Conservation (phyloP, 176 grass and related monocot genomes). For the Bonia amplexicaulis region DNA sequence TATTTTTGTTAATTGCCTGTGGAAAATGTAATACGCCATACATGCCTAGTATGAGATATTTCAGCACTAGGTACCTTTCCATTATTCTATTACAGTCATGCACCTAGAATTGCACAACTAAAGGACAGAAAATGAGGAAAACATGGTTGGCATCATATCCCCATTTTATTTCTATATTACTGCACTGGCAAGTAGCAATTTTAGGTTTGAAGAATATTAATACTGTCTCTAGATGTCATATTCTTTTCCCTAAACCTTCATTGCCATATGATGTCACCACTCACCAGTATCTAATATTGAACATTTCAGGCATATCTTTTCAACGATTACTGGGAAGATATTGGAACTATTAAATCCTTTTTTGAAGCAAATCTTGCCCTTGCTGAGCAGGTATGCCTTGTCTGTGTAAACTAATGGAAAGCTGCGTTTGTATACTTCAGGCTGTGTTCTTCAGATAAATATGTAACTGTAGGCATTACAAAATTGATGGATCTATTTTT, state of each 20-base stretch:
- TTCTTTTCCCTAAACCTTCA: neutral
- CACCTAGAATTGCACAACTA: neutral
- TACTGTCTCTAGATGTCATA: neutral
- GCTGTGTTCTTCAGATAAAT: neutral
- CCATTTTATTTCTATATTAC: neutral
- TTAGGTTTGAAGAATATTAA: neutral
- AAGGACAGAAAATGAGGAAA: neutral
- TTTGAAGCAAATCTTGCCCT: slow-evolving; percentile 94
- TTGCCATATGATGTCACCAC: neutral
- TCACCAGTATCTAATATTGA: neutral
- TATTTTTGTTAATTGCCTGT: neutral
- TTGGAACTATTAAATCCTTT: slow-evolving; percentile 88
- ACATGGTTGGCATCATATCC: neutral
- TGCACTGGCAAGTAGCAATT: neutral
- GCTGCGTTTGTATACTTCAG: neutral
- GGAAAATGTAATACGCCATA: neutral
- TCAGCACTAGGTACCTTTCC: neutral
- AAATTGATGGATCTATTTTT: neutral
- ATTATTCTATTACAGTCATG: neutral
- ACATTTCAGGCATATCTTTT: slow-evolving; percentile 80
- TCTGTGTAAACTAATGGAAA: neutral
- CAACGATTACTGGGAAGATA: slow-evolving; percentile 98
- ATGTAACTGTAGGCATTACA: neutral
- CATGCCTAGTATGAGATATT: neutral
- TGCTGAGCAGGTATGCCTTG: slow-evolving; percentile 52